Evolutionary conservation across 768 basidiomycete species (phyloP), one percentile per base, ranked within the genome.

Genomic region (Gelatoporia subvermispora): DNA sequence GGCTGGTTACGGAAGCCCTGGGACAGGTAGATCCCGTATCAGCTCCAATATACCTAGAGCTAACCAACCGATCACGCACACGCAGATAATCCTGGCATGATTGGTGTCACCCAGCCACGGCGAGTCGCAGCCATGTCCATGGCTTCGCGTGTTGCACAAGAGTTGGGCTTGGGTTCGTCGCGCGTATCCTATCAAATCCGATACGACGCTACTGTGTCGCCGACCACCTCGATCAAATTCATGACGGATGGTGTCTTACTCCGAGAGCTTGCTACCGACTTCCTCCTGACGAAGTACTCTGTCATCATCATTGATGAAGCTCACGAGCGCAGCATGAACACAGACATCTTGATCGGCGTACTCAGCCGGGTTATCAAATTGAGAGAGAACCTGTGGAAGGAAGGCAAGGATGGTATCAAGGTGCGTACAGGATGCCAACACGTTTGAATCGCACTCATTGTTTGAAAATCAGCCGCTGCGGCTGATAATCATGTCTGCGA

Each of bases 221-320:
- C 91, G 1, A 75, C 81, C 18, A 99, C 96, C 1, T 84, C 84
- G 8, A 93, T 99, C 73, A 97, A 98, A 66, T 99, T 98, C 73
- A 97, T 98, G 94, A 99, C 96, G 5, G 96, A 99, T 59, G 96
- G 96, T 71, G 93, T 99, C 22, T 72, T 99, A 28, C 72, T 99
- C 15, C 84, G 96, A 47, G 96, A 99, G 66, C 73, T 98, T 18
- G 86, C 92, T 0, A 80, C 81, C 11, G 94, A 99, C 62, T 96
- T 99, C 66, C 66, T 97, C n/a, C 74, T 99, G n/a, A 80, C 72
- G 38, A 90, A 85, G 65, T 99, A 99, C 64, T 93, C 90, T 5
- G 86, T 96, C 22, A 84, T 99, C 52, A 85, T 98, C 50, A 89
- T 99, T 48, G 96, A 99, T 54, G 96, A 99, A 65, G 96, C 96